Evolutionary conservation across 2,329 filamentous ascomycete species (phyloP).

Genomic region (Domatiomyces catenatus): DNA sequence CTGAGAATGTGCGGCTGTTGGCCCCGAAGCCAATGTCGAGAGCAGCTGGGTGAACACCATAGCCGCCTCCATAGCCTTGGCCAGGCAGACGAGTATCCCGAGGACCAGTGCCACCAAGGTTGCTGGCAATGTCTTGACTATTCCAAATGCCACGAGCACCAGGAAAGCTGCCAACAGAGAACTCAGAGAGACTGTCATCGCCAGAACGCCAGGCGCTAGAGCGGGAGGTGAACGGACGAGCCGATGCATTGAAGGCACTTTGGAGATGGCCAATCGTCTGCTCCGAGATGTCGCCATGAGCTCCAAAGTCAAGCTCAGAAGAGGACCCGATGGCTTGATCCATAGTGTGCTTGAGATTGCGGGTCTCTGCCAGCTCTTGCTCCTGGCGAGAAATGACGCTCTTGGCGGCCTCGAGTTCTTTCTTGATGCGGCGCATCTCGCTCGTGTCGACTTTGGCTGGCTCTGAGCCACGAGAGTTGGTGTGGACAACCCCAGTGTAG

Average conservation of each 20-base stretch:
- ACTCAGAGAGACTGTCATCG: constrained; percentile 34
- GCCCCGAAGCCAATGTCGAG: constrained; percentile 6
- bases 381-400: constrained; percentile 45
- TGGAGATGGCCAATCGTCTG: constrained; percentile 37
- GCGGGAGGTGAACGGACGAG: constrained; percentile 26
- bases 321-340: constrained; percentile 42
- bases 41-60: constrained; percentile 9
- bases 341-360: constrained; percentile 45
- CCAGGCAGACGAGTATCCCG: constrained; percentile 11
- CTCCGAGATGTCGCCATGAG: constrained; percentile 33
- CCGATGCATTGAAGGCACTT: constrained; percentile 38
- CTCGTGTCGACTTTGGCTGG: constrained; percentile 22
- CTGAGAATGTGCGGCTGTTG: constrained; percentile 10
- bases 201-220: constrained; percentile 30
- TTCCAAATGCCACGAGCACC: constrained; percentile 23
- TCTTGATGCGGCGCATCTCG: constrained; percentile 42
- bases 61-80: constrained; percentile 11
- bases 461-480: constrained; percentile 9
- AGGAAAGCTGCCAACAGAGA: constrained; percentile 26
- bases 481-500: constrained; percentile 15
- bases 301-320: constrained; percentile 36
- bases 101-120: constrained; percentile 4
- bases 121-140: constrained; percentile 11
- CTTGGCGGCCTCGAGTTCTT: constrained; percentile 41
- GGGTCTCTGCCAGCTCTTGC: constrained; percentile 44